phyloP scores from a whole-genome alignment of 2,329 filamentous ascomycete genomes.

The Orbilia javanica region DNA sequence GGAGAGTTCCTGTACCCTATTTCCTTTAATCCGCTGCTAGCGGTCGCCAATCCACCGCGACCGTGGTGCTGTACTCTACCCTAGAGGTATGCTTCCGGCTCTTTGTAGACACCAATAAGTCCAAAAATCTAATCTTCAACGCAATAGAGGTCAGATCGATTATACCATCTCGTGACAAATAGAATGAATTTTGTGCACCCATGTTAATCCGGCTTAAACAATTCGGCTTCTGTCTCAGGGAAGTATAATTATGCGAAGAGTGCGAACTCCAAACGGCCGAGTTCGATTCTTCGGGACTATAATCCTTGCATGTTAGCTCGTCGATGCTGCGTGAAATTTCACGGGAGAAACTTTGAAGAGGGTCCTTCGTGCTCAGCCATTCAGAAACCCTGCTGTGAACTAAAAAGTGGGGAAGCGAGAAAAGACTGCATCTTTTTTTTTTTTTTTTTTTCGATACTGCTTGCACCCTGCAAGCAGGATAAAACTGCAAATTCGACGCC shows the following conservation, averaged over 20 bases:
- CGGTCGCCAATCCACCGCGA: constrained; percentile 47
- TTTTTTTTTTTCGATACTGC: constrained; percentile 50
- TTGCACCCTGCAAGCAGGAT: constrained; percentile 39
- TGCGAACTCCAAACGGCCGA: constrained; percentile 28
- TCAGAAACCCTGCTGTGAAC: constrained; percentile 36
- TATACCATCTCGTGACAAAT: constrained; percentile 22
- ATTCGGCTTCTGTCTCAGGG: constrained; percentile 24
- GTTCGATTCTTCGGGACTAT: constrained; percentile 10
- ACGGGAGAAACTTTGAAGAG: constrained; percentile 23
- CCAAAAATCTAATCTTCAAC: constrained; percentile 27
- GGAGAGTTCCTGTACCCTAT: constrained; percentile 5
- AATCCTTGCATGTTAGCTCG: constrained; percentile 8
- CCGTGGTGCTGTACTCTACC: constrained; percentile 53
- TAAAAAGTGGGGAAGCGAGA: constrained; percentile 57
- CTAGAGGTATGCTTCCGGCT: constrained; percentile 32
- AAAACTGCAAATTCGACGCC: constrained; percentile 36
- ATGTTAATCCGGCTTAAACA: constrained; percentile 16
- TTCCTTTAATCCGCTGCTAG: constrained; percentile 36
- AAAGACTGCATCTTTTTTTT: constrained; percentile 58
- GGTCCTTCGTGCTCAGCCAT: constrained; percentile 15
- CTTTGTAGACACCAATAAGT: not conserved
- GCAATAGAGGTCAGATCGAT: constrained; percentile 26
- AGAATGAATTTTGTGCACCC: constrained; percentile 20
- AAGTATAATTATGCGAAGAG: constrained; percentile 48
- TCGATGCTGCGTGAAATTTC: constrained; percentile 40